Percentiles rank a stretch among this genome's conserved stretches.
Evolutionary conservation across 768 basidiomycete species (phyloP).

Genomic region (Tricholoma matsutake): DNA sequence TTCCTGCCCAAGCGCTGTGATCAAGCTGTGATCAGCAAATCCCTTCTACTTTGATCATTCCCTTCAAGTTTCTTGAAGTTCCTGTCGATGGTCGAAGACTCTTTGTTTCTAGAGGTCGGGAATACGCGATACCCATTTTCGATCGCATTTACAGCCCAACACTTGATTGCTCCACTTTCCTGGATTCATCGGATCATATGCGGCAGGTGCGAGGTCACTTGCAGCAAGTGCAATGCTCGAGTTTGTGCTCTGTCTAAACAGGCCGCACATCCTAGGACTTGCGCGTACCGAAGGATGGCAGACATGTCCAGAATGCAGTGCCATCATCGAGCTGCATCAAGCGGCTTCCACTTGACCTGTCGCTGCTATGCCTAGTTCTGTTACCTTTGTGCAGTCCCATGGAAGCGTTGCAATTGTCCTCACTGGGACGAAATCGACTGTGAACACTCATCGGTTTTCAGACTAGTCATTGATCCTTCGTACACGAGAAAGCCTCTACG

Average conservation of each 20-base stretch:
- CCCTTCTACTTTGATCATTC: constrained; percentile 21
- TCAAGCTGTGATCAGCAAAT: constrained; percentile 43
- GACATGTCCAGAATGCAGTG: constrained; percentile 56
- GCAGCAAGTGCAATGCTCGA: constrained; percentile 34
- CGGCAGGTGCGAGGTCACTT: constrained; percentile 19
- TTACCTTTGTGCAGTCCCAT: constrained; percentile 57
- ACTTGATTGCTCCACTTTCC: constrained; percentile 49
- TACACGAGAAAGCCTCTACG: too few species aligned
- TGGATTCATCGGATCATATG: constrained; percentile 37
- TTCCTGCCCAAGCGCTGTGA: constrained; percentile 51
- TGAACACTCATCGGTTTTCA: too few species aligned
- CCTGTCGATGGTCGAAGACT: constrained; percentile 18
- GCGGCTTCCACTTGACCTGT: constrained; percentile 70
- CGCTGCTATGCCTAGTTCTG: constrained; percentile 57
- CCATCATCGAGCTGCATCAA: constrained; percentile 53
- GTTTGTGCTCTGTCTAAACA: constrained; percentile 52
- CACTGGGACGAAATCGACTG: background rate
- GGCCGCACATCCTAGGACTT: constrained; percentile 39
- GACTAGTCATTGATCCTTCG: too few species aligned
- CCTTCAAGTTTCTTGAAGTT: too few species aligned
- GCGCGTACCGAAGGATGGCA: constrained; percentile 51
- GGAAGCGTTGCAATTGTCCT: constrained; percentile 56
- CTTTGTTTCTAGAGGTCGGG: constrained; percentile 41
- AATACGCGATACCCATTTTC: constrained; percentile 40
- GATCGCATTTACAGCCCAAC: constrained; percentile 51